Evolutionary conservation across 2,329 filamentous ascomycete species (phyloP).

Genomic region (Colletotrichum aenigma): DNA sequence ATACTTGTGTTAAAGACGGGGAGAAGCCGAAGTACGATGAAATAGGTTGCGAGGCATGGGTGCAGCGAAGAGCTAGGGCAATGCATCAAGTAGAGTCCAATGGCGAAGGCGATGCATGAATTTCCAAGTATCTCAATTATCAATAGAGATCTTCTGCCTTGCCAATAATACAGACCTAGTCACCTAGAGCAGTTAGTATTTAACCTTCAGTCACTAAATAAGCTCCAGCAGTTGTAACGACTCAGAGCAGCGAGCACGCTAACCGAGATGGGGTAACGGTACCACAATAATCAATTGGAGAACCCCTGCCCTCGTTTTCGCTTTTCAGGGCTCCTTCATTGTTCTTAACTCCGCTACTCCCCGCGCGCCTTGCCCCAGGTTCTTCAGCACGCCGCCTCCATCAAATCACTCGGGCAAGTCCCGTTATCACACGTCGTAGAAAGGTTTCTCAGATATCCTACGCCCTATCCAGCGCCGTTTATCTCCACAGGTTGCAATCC

Average conservation of each 20-base stretch:
- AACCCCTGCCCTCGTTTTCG: neutral
- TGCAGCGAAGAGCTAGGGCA: slow-evolving; percentile 33
- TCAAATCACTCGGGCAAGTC: neutral
- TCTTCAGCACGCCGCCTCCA: neutral
- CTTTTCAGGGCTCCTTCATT: neutral
- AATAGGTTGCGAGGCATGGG: slow-evolving; percentile 43
- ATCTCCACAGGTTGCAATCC: neutral
- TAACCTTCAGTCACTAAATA: neutral
- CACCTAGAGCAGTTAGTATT: neutral
- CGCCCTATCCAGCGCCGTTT: neutral
- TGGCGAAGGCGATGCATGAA: neutral
- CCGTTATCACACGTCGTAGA: neutral
- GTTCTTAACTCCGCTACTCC: slow-evolving; percentile 3
- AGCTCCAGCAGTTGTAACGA: neutral
- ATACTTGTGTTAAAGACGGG: slow-evolving; percentile 37
- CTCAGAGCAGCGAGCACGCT: neutral
- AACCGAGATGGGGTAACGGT: neutral
- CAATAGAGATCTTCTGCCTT: neutral
- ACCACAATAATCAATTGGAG: neutral
- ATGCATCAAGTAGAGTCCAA: slow-evolving; percentile 32
- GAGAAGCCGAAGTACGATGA: slow-evolving; percentile 40
- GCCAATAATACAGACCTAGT: neutral
- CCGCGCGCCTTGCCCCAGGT: neutral
- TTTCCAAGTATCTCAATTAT: neutral
- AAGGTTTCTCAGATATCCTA: neutral